Conservation (phyloP, 352 stramenopile species). For the Phytopythium vexans region DNA sequence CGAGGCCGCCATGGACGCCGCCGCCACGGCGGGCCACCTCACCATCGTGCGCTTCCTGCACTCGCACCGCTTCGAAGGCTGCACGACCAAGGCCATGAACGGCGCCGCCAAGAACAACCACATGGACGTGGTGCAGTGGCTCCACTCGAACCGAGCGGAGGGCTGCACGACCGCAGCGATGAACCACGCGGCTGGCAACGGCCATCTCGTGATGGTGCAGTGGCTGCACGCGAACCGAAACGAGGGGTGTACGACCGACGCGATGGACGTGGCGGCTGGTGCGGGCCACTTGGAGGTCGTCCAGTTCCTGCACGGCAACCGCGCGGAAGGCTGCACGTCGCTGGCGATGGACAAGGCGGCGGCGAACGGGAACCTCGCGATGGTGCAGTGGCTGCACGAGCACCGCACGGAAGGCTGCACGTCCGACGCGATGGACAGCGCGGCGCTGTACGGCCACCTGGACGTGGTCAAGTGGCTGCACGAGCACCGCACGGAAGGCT, state of each 20-base stretch:
- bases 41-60: slow-evolving; percentile 27
- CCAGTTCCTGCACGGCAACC: slow-evolving; percentile 12
- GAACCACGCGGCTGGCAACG: neutral
- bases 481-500: neutral
- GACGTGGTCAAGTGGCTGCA: neutral
- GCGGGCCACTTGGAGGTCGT: slow-evolving; percentile 1
- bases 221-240: neutral
- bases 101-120: slow-evolving; percentile 23
- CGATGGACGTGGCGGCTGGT: slow-evolving; percentile 1
- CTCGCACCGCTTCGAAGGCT: slow-evolving; percentile 19
- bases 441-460: slow-evolving; percentile 7
- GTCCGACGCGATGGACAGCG: slow-evolving; percentile 38
- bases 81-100: slow-evolving; percentile 23
- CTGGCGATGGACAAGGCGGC: neutral
- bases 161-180: slow-evolving; percentile 1
- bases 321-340: slow-evolving; percentile 10
- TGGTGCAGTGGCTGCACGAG: slow-evolving; percentile 11
- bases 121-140: slow-evolving; percentile 3
- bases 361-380: neutral
- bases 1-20: slow-evolving; percentile 26
- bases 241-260: neutral
- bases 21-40: slow-evolving; percentile 20
- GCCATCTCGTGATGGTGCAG: neutral
- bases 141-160: neutral
- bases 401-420: slow-evolving; percentile 25